A percentile compares a stretch with the other conserved stretches of the same genome.
phyloP scores from a whole-genome alignment of 2,329 filamentous ascomycete species.

The Fusarium transvaalense region DNA sequence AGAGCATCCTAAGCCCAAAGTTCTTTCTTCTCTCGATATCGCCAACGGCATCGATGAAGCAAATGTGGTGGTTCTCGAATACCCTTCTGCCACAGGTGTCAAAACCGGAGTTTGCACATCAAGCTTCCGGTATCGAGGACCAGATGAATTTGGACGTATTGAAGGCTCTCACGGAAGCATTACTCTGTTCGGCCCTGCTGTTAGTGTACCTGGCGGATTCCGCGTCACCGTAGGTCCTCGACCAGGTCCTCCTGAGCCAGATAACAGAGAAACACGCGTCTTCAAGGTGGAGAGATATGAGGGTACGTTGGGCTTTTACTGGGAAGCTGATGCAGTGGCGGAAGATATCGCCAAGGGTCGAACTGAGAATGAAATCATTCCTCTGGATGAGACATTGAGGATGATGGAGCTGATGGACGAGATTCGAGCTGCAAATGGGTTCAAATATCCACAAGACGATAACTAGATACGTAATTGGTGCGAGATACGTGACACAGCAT shows the following conservation, averaged over 20 bases:
- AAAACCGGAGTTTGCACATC: conserved; percentile 27
- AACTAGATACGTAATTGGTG: not conserved
- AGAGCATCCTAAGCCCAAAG: conserved; percentile 20
- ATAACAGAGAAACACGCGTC: conserved; percentile 3
- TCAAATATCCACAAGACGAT: conserved; percentile 24
- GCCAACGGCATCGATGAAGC: conserved; percentile 22
- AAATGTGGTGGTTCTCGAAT: conserved; percentile 8
- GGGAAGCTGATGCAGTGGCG: conserved; percentile 32
- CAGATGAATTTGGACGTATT: conserved; percentile 15
- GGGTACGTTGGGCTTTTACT: conserved; percentile 22
- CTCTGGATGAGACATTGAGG: conserved; percentile 59
- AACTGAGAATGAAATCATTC: conserved; percentile 58
- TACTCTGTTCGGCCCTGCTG: conserved; percentile 12
- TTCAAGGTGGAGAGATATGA: conserved; percentile 23
- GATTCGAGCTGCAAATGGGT: conserved; percentile 48
- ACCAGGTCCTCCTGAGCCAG: not conserved
- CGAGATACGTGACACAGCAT: too few species aligned
- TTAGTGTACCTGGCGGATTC: conserved; percentile 26
- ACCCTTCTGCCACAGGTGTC: conserved; percentile 1
- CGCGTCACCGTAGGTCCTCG: conserved; percentile 12
- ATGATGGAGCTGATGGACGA: conserved; percentile 63
- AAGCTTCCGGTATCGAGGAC: conserved; percentile 21
- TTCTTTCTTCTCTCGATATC: conserved; percentile 18
- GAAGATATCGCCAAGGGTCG: conserved; percentile 42
- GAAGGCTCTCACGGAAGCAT: conserved; percentile 22